phyloP scores from a whole-genome alignment of 2,329 filamentous ascomycete species.

The Claviceps arundinis region DNA sequence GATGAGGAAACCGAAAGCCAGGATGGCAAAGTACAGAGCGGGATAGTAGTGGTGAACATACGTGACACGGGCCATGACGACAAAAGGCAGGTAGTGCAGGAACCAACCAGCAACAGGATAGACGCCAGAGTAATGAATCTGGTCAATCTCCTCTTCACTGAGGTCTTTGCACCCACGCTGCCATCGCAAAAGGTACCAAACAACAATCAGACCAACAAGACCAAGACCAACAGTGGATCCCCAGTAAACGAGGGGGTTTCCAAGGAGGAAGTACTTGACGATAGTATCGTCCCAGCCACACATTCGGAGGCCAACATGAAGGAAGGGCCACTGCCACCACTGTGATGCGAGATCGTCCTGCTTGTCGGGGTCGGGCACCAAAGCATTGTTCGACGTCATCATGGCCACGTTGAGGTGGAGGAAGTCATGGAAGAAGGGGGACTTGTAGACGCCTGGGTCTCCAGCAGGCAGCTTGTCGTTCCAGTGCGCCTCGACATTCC shows the following conservation, averaged over 20 bases:
- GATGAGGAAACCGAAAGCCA: slow-evolving; percentile 73
- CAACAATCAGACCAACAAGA: slow-evolving; percentile 56
- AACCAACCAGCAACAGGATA: slow-evolving; percentile 93
- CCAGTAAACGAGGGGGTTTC: slow-evolving; percentile 96
- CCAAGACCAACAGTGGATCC: slow-evolving; percentile 70
- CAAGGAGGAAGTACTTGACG: slow-evolving; percentile 96
- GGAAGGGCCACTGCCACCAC: slow-evolving; percentile 97
- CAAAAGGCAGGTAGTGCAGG: slow-evolving; percentile 89
- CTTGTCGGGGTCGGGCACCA: slow-evolving; percentile 96
- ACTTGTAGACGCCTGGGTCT: slow-evolving; percentile 86
- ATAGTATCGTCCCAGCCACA: slow-evolving; percentile 94
- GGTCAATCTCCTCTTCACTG: slow-evolving; percentile 66
- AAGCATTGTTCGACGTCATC: slow-evolving; percentile 99
- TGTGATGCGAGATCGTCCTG: slow-evolving; percentile 93
- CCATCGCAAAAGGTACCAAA: slow-evolving; percentile 87
- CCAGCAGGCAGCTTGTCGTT: slow-evolving; percentile 86
- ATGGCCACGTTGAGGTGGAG: slow-evolving; percentile 97
- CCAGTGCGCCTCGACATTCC: slow-evolving; percentile 92
- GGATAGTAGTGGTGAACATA: slow-evolving; percentile 99
- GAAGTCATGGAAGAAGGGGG: slow-evolving; percentile 94
- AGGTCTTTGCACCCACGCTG: slow-evolving; percentile 88
- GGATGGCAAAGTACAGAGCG: slow-evolving; percentile 91
- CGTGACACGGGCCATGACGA: slow-evolving; percentile 95
- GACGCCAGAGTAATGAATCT: slow-evolving; percentile 84
- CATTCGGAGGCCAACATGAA: slow-evolving; percentile 93